These are phyloP conservation scores for Tylopilus felleus DNA, from an alignment of 768 basidiomycete species.

Conservation along the genomic window DNA sequence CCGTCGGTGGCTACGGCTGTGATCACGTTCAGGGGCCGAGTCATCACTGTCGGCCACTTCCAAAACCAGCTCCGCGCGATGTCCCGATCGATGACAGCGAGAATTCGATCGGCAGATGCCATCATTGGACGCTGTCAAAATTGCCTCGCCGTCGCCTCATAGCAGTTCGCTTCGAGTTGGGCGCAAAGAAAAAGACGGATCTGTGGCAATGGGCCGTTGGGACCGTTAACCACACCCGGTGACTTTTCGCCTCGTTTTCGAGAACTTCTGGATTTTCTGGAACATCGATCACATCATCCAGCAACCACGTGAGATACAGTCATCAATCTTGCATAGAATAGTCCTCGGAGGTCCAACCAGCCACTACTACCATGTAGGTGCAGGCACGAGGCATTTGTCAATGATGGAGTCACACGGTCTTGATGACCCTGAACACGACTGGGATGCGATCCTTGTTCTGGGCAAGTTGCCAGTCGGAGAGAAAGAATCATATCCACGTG, in stretches of 20 bases:
- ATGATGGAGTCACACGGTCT: slow-evolving; percentile 26
- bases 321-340: slow-evolving; percentile 14
- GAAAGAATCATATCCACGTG: slow-evolving; percentile 1
- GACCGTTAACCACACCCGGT: not conserved
- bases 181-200: not conserved
- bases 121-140: slow-evolving; percentile 11
- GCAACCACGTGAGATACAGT: slow-evolving; percentile 12
- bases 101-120: slow-evolving; percentile 20
- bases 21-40: too few species aligned
- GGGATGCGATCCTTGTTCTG: not conserved
- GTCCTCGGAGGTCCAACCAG: slow-evolving; percentile 30
- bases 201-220: not conserved
- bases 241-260: slow-evolving; percentile 6
- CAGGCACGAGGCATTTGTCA: slow-evolving; percentile 31
- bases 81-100: slow-evolving; percentile 19
- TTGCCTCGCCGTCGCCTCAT: not conserved
- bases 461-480: slow-evolving; percentile 3
- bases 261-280: slow-evolving; percentile 15
- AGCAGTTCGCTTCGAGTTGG: not conserved
- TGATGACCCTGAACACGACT: slow-evolving; percentile 24
- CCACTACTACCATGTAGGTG: slow-evolving; percentile 12
- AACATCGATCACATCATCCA: slow-evolving; percentile 6
- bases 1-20: not conserved
- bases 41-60: slow-evolving; percentile 7
- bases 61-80: slow-evolving; percentile 17